A percentile compares a stretch with the other conserved stretches of the same genome.
phyloP scores from a whole-genome alignment of 1,284 basidiomycete species.

The Ganoderma meredithae region DNA sequence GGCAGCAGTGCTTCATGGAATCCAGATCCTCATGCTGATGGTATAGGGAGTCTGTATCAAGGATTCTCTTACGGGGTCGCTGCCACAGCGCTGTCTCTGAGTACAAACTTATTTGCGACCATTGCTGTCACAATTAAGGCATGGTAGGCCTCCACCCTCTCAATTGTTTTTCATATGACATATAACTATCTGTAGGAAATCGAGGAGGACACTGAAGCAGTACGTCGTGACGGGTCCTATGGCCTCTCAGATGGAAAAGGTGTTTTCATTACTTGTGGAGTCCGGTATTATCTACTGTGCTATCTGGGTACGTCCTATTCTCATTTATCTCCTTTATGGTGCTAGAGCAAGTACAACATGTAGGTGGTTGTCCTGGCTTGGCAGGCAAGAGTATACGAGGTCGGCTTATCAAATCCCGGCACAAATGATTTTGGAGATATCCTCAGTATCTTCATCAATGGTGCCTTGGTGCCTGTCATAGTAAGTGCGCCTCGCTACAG shows the following conservation, averaged over 20 bases:
- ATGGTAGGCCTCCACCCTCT: neutral
- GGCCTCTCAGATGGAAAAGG: neutral
- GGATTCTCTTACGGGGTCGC: neutral
- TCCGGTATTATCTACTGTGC: conserved; percentile 1
- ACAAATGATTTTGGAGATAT: neutral
- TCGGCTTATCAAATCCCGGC: neutral
- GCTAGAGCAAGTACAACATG: neutral
- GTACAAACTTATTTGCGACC: conserved; percentile 6
- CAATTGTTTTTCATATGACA: neutral
- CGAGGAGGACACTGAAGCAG: neutral
- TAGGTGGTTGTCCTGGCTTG: neutral
- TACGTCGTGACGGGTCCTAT: neutral
- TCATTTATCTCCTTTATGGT: neutral
- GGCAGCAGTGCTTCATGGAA: neutral
- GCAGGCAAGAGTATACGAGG: neutral
- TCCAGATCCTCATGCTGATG: neutral
- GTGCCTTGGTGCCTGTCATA: conserved; percentile 6
- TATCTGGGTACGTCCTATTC: neutral
- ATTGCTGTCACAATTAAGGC: neutral
- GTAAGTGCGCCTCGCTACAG: neutral
- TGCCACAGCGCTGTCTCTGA: neutral
- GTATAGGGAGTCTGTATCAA: neutral
- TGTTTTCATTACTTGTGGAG: conserved; percentile 2
- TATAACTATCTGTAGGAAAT: neutral
- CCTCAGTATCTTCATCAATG: neutral